Conservation (phyloP, 2,329 filamentous ascomycete genomes). For the Neonectria punicea region DNA sequence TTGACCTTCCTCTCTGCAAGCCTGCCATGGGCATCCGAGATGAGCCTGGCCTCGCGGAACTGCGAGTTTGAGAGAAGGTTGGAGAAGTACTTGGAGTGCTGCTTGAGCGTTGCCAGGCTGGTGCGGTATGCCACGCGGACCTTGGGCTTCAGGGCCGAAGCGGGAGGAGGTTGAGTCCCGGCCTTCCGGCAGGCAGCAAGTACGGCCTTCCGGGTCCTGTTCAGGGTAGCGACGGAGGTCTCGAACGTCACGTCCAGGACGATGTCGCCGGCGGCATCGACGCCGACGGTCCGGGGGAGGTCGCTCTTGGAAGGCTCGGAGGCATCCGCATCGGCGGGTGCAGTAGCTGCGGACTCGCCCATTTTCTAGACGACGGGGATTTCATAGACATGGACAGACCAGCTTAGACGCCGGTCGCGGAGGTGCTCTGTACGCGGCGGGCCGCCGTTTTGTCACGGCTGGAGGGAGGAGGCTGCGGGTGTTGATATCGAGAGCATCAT, state of each 20-base stretch:
- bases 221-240: slow-evolving; percentile 63
- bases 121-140: slow-evolving; percentile 68
- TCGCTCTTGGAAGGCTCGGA: slow-evolving; percentile 42
- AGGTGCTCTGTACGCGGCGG: slow-evolving; percentile 13
- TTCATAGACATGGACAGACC: slow-evolving; percentile 40
- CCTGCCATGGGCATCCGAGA: slow-evolving; percentile 61
- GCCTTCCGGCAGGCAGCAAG: slow-evolving; percentile 46
- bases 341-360: slow-evolving; percentile 46
- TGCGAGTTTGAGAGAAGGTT: slow-evolving; percentile 71
- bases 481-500: slow-evolving; percentile 13
- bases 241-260: slow-evolving; percentile 74
- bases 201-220: slow-evolving; percentile 54
- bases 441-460: slow-evolving; percentile 6
- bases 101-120: slow-evolving; percentile 64
- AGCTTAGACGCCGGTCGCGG: slow-evolving; percentile 2
- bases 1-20: slow-evolving; percentile 60
- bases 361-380: slow-evolving; percentile 36
- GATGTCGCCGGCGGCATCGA: slow-evolving; percentile 70
- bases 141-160: slow-evolving; percentile 49
- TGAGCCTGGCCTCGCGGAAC: slow-evolving; percentile 70
- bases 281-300: slow-evolving; percentile 55
- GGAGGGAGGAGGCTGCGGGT: slow-evolving; percentile 2
- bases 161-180: slow-evolving; percentile 38
- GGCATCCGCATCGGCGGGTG: slow-evolving; percentile 45
- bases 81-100: slow-evolving; percentile 75